Evolutionary conservation across 1,284 basidiomycete genomes (phyloP), one percentile per base, ranked within the genome.

Genomic region (Ceratorhiza oryzae-sativae): DNA sequence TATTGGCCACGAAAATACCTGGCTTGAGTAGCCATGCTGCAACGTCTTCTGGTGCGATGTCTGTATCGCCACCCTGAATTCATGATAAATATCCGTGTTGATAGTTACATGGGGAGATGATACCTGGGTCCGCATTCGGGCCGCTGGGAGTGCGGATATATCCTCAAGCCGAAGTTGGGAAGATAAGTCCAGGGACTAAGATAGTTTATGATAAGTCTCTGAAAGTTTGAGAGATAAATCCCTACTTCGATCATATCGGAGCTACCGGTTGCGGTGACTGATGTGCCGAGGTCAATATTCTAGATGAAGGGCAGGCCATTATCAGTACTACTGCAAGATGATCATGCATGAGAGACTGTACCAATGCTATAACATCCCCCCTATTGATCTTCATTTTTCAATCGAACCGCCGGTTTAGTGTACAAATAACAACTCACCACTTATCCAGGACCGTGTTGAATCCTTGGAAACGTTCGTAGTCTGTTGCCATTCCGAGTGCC

Each of bases 341-440:
- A 13, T 1, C 4, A 10, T 3, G 3, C 6, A 34, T 32, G 13
- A 18, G 25, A 61, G 18, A 9, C 10, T 49, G 12, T 68, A 68
- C 65, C 25, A 68, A 20, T 4, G 65, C 36, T 30, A 68, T n/a
- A 1, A 68, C 53, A 68, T 68, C 65, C 18, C 65, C 65, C 65
- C 65, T 68, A 23, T 45, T 2, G 30, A 2, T 23, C n/a, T 6
- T 5, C 1, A 2, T 18, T 18, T 45, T 10, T 8, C 18, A 42
- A 27, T 13, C 9, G 13, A 4, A 42, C 5, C 3, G 1, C 1
- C 15, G n/a, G 30, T 12, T 15, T 45, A 30, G 12, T n/a, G 9
- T 12, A 62, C 15, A 45, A 4, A n/a, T 23, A 10, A 36, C 12
- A 13, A 30, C 65, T 10, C n/a, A 68, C 65, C 65, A 68, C 6